Evolutionary conservation across 179 eudicot genomes (phyloP).

Genomic region (Silene noctiflora): DNA sequence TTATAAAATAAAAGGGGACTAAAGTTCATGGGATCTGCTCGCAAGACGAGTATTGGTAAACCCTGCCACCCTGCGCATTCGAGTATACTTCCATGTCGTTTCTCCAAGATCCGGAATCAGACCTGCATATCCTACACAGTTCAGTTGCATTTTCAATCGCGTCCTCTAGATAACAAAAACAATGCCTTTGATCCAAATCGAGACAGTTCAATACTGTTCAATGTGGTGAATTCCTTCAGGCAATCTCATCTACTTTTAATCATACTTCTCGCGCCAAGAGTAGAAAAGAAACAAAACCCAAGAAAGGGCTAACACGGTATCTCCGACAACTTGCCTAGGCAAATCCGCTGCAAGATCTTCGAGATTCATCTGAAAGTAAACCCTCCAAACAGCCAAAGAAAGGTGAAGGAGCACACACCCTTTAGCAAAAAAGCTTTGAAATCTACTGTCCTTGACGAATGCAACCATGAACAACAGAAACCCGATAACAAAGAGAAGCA

Average conservation of each 20-base stretch:
- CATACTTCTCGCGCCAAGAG: slow-evolving; percentile 96
- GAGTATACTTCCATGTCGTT: slow-evolving; percentile 6
- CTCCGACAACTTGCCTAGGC: slow-evolving; percentile 72
- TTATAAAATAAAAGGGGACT: neutral
- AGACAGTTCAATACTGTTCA: neutral
- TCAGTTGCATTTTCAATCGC: neutral
- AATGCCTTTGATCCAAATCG: neutral
- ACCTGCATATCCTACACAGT: slow-evolving; percentile 1
- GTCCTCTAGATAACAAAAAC: slow-evolving; percentile 2
- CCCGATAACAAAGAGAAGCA: slow-evolving; percentile 79
- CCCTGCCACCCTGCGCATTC: neutral
- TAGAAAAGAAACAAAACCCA: slow-evolving; percentile 85
- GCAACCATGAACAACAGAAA: slow-evolving; percentile 88
- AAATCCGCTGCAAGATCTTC: slow-evolving; percentile 70
- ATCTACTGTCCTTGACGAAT: slow-evolving; percentile 66
- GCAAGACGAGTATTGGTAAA: slow-evolving; percentile 6
- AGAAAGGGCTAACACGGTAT: slow-evolving; percentile 64
- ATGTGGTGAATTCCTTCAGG: slow-evolving; percentile 1
- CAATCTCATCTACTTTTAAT: slow-evolving; percentile 27
- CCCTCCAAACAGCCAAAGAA: slow-evolving; percentile 87
- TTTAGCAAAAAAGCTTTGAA: slow-evolving; percentile 78
- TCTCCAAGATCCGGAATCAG: neutral
- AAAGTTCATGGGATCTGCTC: neutral
- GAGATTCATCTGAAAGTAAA: slow-evolving; percentile 73
- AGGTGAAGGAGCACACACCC: slow-evolving; percentile 89